Percentiles rank a stretch among this genome's conserved stretches.
Conservation (phyloP, 805 yeast species). For the Ogataea pini region DNA sequence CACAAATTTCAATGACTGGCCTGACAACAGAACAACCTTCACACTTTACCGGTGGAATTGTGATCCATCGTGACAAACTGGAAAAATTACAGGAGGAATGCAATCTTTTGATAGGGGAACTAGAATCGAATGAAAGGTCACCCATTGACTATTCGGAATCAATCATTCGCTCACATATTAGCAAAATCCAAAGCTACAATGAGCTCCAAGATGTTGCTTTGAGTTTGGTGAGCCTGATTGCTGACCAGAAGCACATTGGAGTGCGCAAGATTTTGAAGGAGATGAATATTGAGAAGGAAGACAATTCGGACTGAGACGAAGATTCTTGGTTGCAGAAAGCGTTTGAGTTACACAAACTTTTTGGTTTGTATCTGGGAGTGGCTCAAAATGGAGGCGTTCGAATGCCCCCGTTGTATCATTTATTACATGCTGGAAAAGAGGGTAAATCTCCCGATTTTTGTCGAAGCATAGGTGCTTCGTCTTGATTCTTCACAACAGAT, state of each 20-base stretch:
- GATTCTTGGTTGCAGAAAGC: too few species aligned
- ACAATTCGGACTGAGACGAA: neutral
- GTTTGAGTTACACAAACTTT: too few species aligned
- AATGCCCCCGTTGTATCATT: too few species aligned
- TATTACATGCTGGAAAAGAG: too few species aligned
- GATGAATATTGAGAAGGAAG: constrained; percentile 36
- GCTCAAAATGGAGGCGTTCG: too few species aligned
- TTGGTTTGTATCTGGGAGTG: too few species aligned
- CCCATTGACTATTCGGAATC: constrained; percentile 41
- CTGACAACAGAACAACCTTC: neutral
- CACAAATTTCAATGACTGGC: neutral
- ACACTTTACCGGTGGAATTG: neutral
- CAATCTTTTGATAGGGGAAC: constrained; percentile 19
- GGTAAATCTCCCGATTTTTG: neutral
- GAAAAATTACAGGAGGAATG: constrained; percentile 23
- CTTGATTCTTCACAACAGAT: neutral
- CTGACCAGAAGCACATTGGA: constrained; percentile 53
- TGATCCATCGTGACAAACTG: constrained; percentile 12
- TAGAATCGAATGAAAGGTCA: constrained; percentile 14
- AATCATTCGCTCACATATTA: constrained; percentile 53
- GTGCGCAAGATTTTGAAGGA: constrained; percentile 53
- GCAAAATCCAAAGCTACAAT: constrained; percentile 55
- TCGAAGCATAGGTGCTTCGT: neutral
- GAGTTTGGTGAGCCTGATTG: constrained; percentile 56
- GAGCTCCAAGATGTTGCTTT: constrained; percentile 64